These are phyloP conservation scores for Leersia perrieri DNA, from an alignment of 176 grass and related monocot genomes.

Conservation along the genomic window DNA sequence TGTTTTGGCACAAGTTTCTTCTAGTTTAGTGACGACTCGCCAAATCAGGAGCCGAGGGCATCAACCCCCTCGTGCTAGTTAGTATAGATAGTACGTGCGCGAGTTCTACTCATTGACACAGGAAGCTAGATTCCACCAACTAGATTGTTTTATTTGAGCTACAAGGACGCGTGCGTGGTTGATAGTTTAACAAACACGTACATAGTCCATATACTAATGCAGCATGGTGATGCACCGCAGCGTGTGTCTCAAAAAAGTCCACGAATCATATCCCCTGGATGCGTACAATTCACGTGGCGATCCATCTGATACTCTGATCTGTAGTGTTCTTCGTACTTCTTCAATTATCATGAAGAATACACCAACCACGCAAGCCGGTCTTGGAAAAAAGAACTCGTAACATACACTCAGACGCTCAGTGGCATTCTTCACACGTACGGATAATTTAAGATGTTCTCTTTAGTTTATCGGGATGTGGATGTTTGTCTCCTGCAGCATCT, in stretches of 20 bases:
- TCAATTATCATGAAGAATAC: background rate
- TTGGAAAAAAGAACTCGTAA: background rate
- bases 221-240: background rate
- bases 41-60: background rate
- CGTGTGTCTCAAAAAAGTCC: background rate
- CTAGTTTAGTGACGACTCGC: background rate
- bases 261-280: background rate
- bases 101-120: background rate
- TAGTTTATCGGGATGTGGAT: background rate
- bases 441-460: background rate
- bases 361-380: background rate
- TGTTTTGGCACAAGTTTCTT: background rate
- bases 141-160: background rate
- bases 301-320: background rate
- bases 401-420: background rate
- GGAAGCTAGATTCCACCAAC: background rate
- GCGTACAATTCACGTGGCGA: background rate
- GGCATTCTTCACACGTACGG: background rate
- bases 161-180: background rate
- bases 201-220: background rate
- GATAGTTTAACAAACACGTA: background rate
- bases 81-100: background rate
- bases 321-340: background rate
- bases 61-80: background rate
- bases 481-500: background rate